Conservation (phyloP, 1,139 yeast species). For the Taiozyma sp. region DNA sequence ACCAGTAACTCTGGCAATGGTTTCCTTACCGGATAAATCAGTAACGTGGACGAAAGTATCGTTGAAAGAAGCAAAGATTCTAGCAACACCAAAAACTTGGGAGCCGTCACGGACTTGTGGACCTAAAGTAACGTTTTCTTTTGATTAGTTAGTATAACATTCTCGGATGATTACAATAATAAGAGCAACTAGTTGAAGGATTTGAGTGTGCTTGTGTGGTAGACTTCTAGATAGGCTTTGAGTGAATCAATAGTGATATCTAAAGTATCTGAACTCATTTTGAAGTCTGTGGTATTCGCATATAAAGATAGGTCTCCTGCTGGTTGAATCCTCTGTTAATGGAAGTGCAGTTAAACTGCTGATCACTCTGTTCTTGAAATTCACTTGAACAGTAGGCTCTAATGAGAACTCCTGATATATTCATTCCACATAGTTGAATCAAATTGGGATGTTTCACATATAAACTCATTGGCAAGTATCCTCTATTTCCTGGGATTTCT, state of each 20-base stretch:
- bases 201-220: not conserved
- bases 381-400: too few species aligned
- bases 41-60: slow-evolving; percentile 99
- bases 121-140: slow-evolving; percentile 71
- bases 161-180: not conserved
- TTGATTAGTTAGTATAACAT: slow-evolving; percentile 11
- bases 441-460: not conserved
- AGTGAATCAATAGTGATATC: not conserved
- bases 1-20: slow-evolving; percentile 99
- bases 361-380: too few species aligned
- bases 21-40: slow-evolving; percentile 99
- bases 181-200: not conserved
- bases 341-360: too few species aligned
- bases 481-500: not conserved
- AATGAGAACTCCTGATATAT: not conserved
- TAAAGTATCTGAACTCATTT: not conserved
- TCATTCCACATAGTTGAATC: too few species aligned
- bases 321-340: too few species aligned
- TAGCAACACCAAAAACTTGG: slow-evolving; percentile 99
- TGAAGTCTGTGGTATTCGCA: not conserved
- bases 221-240: not conserved
- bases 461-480: not conserved
- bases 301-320: too few species aligned
- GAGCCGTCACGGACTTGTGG: slow-evolving; percentile 92
- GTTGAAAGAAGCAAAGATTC: slow-evolving; percentile 99